These are phyloP conservation scores for Chytriomyces sp. DNA, from an alignment of 192 early-diverging fungal genomes.

Conservation along the genomic window DNA sequence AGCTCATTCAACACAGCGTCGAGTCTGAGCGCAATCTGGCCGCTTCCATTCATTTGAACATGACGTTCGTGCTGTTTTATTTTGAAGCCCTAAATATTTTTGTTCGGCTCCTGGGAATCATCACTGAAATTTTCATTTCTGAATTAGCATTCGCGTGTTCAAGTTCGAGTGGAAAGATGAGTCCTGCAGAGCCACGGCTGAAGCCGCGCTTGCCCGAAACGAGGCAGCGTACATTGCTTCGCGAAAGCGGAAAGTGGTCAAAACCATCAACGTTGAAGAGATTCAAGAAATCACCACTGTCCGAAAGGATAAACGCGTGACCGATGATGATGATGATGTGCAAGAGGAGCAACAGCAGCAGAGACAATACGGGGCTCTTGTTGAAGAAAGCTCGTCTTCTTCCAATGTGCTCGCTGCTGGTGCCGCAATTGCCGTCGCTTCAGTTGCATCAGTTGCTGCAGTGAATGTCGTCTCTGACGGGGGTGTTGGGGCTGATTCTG, in stretches of 20 bases:
- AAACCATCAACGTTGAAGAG: constrained; percentile 10
- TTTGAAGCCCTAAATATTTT: too few species aligned
- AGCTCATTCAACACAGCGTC: constrained; percentile 4
- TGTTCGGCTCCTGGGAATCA: too few species aligned
- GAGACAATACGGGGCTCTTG: background rate
- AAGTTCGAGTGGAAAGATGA: background rate
- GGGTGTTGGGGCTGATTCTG: background rate
- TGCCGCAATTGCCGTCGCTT: background rate
- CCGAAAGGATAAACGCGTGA: background rate
- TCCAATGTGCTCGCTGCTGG: background rate
- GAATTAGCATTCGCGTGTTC: background rate
- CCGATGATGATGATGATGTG: background rate
- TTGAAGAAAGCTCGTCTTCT: background rate
- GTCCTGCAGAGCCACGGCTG: background rate
- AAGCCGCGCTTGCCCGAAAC: constrained; percentile 5
- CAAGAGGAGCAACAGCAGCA: background rate
- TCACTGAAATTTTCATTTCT: background rate
- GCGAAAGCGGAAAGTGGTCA: background rate
- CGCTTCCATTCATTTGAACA: background rate
- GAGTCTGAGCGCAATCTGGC: constrained; percentile 11
- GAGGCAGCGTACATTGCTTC: constrained; percentile 6
- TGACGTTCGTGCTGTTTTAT: background rate
- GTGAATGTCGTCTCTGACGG: background rate
- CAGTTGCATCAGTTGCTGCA: background rate
- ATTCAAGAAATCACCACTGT: constrained; percentile 11